Percentiles rank a stretch among this genome's conserved stretches.
Evolutionary conservation across 176 grass and related monocot genomes (phyloP).

Genomic region (Cenchrus americanus): DNA sequence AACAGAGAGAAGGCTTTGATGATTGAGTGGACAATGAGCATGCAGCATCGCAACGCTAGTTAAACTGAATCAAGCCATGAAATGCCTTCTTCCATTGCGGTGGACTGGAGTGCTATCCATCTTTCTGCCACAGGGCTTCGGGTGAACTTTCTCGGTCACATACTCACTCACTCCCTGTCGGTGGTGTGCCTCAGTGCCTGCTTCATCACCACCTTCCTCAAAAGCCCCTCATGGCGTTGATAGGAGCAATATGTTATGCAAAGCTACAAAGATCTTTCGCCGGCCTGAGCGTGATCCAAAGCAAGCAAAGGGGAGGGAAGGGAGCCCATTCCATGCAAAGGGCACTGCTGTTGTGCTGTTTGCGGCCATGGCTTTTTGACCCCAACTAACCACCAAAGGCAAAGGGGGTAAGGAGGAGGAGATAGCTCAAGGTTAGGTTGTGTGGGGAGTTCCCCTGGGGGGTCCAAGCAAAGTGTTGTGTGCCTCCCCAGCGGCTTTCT

Average conservation of each 20-base stretch:
- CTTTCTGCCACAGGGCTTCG: not conserved
- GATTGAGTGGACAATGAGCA: constrained; percentile 27
- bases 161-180: not conserved
- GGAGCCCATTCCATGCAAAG: constrained; percentile 39
- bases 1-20: constrained; percentile 15
- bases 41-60: not conserved
- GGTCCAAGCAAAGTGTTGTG: constrained; percentile 29
- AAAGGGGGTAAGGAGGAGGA: too few relatives aligned
- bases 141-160: not conserved
- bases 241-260: constrained; percentile 22
- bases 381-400: constrained; percentile 1
- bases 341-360: constrained; percentile 23
- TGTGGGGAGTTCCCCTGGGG: not conserved
- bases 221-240: constrained; percentile 34
- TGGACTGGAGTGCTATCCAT: not conserved
- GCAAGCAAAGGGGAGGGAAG: constrained; percentile 17
- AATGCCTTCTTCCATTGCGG: not conserved
- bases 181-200: not conserved
- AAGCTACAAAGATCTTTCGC: constrained; percentile 19
- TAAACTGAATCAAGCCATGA: not conserved
- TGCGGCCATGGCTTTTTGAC: constrained; percentile 51
- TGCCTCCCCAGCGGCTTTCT: not conserved
- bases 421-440: constrained; percentile 27
- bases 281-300: constrained; percentile 49
- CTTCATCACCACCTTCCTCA: not conserved